Evolutionary conservation across 1,284 basidiomycete species (phyloP).

Genomic region (Takashimella tepidaria): DNA sequence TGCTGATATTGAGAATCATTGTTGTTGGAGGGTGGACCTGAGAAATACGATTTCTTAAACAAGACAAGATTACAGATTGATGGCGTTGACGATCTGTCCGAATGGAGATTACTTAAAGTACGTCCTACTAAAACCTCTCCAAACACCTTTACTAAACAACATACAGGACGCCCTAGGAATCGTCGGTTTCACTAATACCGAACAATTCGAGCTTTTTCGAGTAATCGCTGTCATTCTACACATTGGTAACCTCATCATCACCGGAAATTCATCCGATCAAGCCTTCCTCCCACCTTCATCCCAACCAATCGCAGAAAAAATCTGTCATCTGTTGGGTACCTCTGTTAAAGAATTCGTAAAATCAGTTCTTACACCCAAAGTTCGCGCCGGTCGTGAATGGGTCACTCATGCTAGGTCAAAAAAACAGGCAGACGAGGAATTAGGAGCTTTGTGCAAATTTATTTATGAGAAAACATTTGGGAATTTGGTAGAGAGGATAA

Average conservation of each 20-base stretch:
- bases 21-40: slow-evolving; percentile 67
- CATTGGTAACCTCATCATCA: slow-evolving; percentile 87
- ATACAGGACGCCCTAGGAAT: slow-evolving; percentile 35
- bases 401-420: slow-evolving; percentile 87
- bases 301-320: slow-evolving; percentile 63
- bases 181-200: slow-evolving; percentile 65
- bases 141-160: background rate
- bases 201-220: slow-evolving; percentile 92
- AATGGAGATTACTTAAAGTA: slow-evolving; percentile 78
- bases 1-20: slow-evolving; percentile 57
- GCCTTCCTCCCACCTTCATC: slow-evolving; percentile 68
- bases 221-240: slow-evolving; percentile 90
- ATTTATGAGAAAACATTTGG: slow-evolving; percentile 97
- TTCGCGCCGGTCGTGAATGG: slow-evolving; percentile 95
- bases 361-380: slow-evolving; percentile 78
- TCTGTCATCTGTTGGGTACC: slow-evolving; percentile 91
- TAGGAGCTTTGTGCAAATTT: slow-evolving; percentile 88
- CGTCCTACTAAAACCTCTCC: slow-evolving; percentile 14
- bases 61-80: slow-evolving; percentile 86
- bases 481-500: slow-evolving; percentile 88
- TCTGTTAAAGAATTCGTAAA: slow-evolving; percentile 82
- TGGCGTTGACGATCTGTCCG: slow-evolving; percentile 85
- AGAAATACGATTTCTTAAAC: slow-evolving; percentile 87
- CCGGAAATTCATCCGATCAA: slow-evolving; percentile 77
- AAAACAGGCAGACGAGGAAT: slow-evolving; percentile 89